Percentiles rank a stretch among this genome's conserved stretches.
These are phyloP conservation scores for Nakaseomyces glabratus DNA, from an alignment of 1,139 yeast genomes.

Conservation along the genomic window DNA sequence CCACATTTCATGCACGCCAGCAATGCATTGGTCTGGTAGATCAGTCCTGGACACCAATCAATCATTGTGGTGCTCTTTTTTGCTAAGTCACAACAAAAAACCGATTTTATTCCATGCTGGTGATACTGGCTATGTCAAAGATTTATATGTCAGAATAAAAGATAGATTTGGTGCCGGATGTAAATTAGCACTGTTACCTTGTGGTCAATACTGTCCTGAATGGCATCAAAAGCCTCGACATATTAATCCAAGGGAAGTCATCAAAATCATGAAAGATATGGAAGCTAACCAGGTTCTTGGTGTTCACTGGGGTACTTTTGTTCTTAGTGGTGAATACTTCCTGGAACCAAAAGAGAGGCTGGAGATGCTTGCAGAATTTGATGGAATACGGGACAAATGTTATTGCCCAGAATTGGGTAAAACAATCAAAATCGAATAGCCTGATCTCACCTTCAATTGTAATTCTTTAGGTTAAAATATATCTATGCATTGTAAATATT, in stretches of 20 bases:
- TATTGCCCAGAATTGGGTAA: conserved; percentile 48
- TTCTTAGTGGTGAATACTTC: conserved; percentile 78
- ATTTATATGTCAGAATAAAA: conserved; percentile 57
- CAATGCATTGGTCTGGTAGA: conserved; percentile 97
- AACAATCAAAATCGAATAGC: conserved; percentile 37
- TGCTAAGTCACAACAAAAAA: conserved; percentile 54
- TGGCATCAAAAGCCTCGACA: conserved; percentile 93
- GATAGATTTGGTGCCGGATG: conserved; percentile 55
- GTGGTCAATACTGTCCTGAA: conserved; percentile 91
- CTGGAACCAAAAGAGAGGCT: conserved; percentile 63
- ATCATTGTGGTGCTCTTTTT: conserved; percentile 82
- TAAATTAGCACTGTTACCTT: conserved; percentile 67
- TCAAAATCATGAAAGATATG: conserved; percentile 56
- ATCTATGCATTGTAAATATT: too few species aligned
- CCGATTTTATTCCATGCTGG: conserved; percentile 86
- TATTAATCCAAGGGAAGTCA: conserved; percentile 70
- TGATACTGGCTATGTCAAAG: conserved; percentile 80
- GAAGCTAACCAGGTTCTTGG: conserved; percentile 63
- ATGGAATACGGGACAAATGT: conserved; percentile 33
- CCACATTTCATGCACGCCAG: conserved; percentile 82
- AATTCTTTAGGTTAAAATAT: too few species aligned
- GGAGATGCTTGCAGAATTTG: conserved; percentile 32
- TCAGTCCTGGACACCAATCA: conserved; percentile 65
- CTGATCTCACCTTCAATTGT: too few species aligned
- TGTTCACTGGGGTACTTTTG: conserved; percentile 94